Evolutionary conservation across 441 rosid genomes (phyloP).

Genomic region (Sinapis alba): DNA sequence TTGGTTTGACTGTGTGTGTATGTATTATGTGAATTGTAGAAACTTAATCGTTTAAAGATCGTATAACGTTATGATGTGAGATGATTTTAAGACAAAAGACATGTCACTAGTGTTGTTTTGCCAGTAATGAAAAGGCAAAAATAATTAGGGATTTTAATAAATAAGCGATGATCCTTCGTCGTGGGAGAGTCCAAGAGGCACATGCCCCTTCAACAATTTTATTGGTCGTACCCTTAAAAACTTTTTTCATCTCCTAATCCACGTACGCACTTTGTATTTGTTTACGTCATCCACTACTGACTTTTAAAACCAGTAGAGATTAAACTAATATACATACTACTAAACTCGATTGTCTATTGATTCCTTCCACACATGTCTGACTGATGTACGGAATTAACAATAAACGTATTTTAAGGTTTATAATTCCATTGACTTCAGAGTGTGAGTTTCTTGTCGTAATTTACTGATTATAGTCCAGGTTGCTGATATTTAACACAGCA

Average conservation of each 20-base stretch:
- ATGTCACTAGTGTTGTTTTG: conserved; percentile 27
- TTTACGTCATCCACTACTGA: conserved; percentile 2
- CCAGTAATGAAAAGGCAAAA: conserved; percentile 29
- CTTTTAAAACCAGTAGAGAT: not conserved
- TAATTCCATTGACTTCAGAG: conserved; percentile 25
- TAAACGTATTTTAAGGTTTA: conserved; percentile 13
- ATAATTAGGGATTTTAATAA: not conserved
- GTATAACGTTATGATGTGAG: conserved; percentile 12
- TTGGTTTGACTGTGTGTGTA: not conserved
- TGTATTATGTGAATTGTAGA: not conserved
- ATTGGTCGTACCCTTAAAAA: conserved; percentile 30
- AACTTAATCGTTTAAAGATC: not conserved
- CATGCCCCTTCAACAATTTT: conserved; percentile 36
- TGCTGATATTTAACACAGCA: not conserved
- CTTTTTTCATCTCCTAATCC: conserved; percentile 29
- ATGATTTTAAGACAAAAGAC: not conserved
- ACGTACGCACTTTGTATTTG: conserved; percentile 29
- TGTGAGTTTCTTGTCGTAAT: conserved; percentile 1
- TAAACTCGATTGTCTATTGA: conserved; percentile 18
- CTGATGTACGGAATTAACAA: not conserved
- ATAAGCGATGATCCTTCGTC: conserved; percentile 28
- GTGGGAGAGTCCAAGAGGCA: conserved; percentile 44
- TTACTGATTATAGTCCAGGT: not conserved
- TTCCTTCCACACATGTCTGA: conserved; percentile 39
- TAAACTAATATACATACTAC: not conserved